These are phyloP conservation scores for Chrysoporthe cubensis DNA, from an alignment of 2,329 filamentous ascomycete genomes.

Conservation along the genomic window DNA sequence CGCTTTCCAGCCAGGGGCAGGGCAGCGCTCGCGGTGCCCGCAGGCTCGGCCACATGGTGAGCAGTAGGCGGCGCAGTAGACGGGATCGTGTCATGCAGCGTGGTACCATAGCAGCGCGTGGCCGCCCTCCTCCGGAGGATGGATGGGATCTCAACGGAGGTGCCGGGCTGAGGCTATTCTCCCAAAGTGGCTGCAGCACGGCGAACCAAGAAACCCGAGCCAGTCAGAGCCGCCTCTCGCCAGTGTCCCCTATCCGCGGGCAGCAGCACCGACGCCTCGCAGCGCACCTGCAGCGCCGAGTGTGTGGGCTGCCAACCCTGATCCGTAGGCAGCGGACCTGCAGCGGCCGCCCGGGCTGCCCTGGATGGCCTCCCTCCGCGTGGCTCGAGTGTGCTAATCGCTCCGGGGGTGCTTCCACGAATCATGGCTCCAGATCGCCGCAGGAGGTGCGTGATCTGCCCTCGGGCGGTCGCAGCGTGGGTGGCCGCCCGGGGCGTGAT, in stretches of 20 bases:
- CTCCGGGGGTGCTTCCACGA: conserved; percentile 20
- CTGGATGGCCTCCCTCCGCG: conserved; percentile 5
- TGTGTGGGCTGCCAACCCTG: conserved; percentile 23
- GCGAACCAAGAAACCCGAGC: conserved; percentile 11
- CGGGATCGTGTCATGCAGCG: neutral
- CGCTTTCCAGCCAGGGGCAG: neutral
- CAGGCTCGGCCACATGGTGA: neutral
- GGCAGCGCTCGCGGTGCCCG: neutral
- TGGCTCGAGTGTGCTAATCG: neutral
- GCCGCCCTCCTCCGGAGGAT: neutral
- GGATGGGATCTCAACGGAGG: neutral
- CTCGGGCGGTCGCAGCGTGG: neutral
- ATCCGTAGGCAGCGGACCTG: conserved; percentile 20
- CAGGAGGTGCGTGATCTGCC: neutral
- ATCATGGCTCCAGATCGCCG: conserved; percentile 17
- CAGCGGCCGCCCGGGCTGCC: conserved; percentile 4
- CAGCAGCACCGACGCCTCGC: conserved; percentile 15
- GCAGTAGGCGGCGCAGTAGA: neutral
- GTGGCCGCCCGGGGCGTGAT: neutral
- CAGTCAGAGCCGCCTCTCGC: conserved; percentile 20
- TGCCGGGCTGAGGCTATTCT: neutral
- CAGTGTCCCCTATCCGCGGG: conserved; percentile 16
- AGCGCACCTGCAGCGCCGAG: conserved; percentile 1
- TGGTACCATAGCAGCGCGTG: neutral
- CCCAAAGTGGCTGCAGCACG: conserved; percentile 24